Conservation (phyloP, 768 basidiomycete genomes). For the Rhodotorula toruloides region DNA sequence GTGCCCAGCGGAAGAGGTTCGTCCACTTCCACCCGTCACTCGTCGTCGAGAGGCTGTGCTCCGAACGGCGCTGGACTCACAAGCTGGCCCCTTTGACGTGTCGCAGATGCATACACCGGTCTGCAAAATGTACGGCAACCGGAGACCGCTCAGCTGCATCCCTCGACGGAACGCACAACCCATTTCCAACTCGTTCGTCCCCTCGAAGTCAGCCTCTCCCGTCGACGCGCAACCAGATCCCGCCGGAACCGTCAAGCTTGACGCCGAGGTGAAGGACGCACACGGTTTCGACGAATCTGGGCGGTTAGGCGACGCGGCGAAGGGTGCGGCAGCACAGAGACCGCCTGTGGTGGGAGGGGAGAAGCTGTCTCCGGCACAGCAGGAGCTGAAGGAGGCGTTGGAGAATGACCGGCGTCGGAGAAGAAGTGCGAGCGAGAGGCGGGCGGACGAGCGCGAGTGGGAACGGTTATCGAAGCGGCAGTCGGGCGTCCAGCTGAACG, state of each 20-base stretch:
- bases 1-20: constrained; percentile 5
- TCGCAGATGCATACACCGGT: constrained; percentile 10
- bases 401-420: not conserved
- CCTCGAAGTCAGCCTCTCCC: not conserved
- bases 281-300: not conserved
- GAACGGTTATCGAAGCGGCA: not conserved
- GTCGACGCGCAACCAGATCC: not conserved
- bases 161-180: not conserved
- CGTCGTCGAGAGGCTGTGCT: too few relatives aligned
- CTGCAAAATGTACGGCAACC: constrained; percentile 26
- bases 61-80: not conserved
- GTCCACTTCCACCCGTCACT: constrained; percentile 1
- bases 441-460: too few relatives aligned
- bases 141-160: constrained; percentile 3
- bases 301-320: not conserved
- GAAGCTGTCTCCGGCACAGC: not conserved
- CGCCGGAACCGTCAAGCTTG: too few relatives aligned
- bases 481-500: not conserved
- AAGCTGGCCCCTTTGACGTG: not conserved
- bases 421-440: too few relatives aligned
- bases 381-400: not conserved
- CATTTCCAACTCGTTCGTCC: too few relatives aligned
- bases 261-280: not conserved
- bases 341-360: not conserved
- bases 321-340: not conserved